Evolutionary conservation across 1,284 basidiomycete genomes (phyloP), one percentile per base, ranked within the genome.

Genomic region (Cerrena zonata): DNA sequence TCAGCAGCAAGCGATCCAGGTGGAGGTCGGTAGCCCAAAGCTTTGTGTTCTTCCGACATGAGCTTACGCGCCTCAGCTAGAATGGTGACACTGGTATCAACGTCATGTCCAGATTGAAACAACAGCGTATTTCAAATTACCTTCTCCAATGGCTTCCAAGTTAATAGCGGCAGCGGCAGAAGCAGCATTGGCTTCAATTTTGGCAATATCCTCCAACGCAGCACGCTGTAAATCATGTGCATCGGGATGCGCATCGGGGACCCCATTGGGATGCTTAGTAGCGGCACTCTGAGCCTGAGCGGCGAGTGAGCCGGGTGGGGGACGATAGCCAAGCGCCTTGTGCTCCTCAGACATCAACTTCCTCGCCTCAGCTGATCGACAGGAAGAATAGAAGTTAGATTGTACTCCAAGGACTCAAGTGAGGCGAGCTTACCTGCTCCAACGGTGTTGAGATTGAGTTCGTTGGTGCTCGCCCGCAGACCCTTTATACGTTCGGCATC

Each of bases 1-100:
- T 65, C 60, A 12, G 67, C 63, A 19, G 67, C 66, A 34, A 68
- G 59, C 21, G 66, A 67, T 18, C 65, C 66, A 7, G 61, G 61
- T 23, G 68, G 67, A 21, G 68, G 68, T 5, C 67, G 63, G 50
- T 66, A 67, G 5, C 66, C 67, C 7, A 68, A 56, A 0, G 61
- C 62, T 30, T 64, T 63, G 54, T 66, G 67, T 48, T 66, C 65
- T 40, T 59, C 56, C 15, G 59, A 62, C 65, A 65, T 65, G 34
- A 66, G 49, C 41, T 56, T 61, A 24, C 64, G 58, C 4, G 66
- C 65, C 25, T 67, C 65, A 11, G 53, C 62, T 61, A 48, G 7
- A 37, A 43, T 22, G 26, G 40, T 23, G n/a, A n/a, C n/a, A n/a
- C n/a, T n/a, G n/a, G n/a, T n/a, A n/a, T n/a, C 34, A 36, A 36